Evolutionary conservation across 1,284 basidiomycete species (phyloP).

Genomic region (Cryptococcus floricola): DNA sequence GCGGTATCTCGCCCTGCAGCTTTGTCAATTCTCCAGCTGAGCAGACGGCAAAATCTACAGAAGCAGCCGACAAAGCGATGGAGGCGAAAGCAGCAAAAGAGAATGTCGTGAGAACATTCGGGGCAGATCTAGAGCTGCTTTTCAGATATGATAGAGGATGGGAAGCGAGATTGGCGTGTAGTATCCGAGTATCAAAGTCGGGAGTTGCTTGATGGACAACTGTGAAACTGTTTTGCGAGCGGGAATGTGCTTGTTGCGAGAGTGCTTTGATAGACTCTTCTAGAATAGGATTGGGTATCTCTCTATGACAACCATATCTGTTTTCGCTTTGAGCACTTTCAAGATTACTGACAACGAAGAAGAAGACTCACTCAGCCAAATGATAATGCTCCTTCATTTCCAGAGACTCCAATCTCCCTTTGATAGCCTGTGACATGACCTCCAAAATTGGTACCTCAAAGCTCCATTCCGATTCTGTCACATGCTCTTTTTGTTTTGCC

Average conservation of each 20-base stretch:
- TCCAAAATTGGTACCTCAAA: slow-evolving; percentile 16
- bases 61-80: slow-evolving; percentile 9
- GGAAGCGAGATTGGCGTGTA: slow-evolving; percentile 12
- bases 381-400: slow-evolving; percentile 8
- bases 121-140: slow-evolving; percentile 1
- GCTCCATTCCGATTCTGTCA: slow-evolving; percentile 18
- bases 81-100: slow-evolving; percentile 17
- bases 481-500: slow-evolving; percentile 2
- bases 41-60: slow-evolving; percentile 18
- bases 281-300: slow-evolving; percentile 16
- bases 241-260: background rate
- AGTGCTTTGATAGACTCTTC: slow-evolving; percentile 10
- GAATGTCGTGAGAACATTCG: slow-evolving; percentile 18
- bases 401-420: background rate
- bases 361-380: slow-evolving; percentile 19
- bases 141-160: slow-evolving; percentile 19
- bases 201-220: slow-evolving; percentile 20
- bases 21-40: slow-evolving; percentile 11
- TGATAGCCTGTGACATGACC: slow-evolving; percentile 10
- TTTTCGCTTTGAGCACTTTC: background rate
- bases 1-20: slow-evolving; percentile 10
- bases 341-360: too few relatives aligned
- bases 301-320: slow-evolving; percentile 21
- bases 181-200: slow-evolving; percentile 15
- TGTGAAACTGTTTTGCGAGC: slow-evolving; percentile 7